Evolutionary conservation across 2,329 filamentous ascomycete genomes (phyloP).

Genomic region (Neopestalotiopsis sp.): DNA sequence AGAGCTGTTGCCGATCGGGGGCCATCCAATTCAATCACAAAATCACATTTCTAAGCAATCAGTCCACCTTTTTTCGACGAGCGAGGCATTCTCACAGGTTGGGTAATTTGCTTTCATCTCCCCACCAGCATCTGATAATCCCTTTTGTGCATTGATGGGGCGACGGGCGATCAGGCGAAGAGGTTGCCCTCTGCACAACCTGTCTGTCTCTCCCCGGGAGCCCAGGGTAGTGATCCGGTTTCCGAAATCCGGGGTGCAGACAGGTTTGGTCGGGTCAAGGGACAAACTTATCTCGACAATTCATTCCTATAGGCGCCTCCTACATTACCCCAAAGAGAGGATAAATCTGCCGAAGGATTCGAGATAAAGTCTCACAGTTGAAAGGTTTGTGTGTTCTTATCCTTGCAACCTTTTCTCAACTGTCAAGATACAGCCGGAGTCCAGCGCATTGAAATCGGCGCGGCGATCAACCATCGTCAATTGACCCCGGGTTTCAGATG

Average conservation of each 20-base stretch:
- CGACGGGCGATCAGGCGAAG: slow-evolving; percentile 1
- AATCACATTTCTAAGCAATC: background rate
- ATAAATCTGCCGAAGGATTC: background rate
- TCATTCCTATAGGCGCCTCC: background rate
- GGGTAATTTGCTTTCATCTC: background rate
- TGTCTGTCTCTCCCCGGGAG: background rate
- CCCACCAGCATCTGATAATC: background rate
- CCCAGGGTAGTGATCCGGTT: background rate
- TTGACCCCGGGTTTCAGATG: slow-evolving; percentile 7
- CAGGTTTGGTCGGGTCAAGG: background rate
- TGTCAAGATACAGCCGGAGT: background rate
- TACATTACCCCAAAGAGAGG: background rate
- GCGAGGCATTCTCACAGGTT: background rate
- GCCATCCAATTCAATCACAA: background rate
- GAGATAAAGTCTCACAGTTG: background rate
- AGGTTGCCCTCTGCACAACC: background rate
- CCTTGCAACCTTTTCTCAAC: background rate
- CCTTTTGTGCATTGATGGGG: slow-evolving; percentile 1
- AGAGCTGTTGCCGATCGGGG: background rate
- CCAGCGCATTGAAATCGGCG: slow-evolving; percentile 2
- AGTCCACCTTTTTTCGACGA: background rate
- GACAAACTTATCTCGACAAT: background rate
- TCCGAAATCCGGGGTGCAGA: slow-evolving; percentile 6
- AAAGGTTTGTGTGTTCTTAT: no score
- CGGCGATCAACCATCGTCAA: slow-evolving; percentile 12